These are phyloP conservation scores for Allantophomopsis cytisporea DNA, from an alignment of 2,329 filamentous ascomycete species.

Conservation along the genomic window DNA sequence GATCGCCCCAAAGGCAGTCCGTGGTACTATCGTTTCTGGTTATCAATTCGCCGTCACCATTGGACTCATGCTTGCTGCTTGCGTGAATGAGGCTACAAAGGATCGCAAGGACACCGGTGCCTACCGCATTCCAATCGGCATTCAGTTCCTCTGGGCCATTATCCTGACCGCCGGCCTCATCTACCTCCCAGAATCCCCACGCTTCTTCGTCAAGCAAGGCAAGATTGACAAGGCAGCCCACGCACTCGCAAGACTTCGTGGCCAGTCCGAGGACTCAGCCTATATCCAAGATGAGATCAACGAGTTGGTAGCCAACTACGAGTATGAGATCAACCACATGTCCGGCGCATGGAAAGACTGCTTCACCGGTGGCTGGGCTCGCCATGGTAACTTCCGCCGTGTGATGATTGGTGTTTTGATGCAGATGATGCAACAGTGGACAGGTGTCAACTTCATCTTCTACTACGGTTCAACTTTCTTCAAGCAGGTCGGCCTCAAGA, in stretches of 20 bases:
- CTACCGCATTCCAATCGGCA: slow-evolving; percentile 68
- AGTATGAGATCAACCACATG: slow-evolving; percentile 60
- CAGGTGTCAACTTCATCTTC: slow-evolving; percentile 80
- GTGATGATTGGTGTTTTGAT: slow-evolving; percentile 61
- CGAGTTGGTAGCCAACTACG: slow-evolving; percentile 78
- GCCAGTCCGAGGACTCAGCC: slow-evolving; percentile 56
- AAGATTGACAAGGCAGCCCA: slow-evolving; percentile 47
- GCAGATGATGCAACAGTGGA: slow-evolving; percentile 69
- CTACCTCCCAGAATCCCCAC: slow-evolving; percentile 70
- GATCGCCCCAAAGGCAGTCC: slow-evolving; percentile 50
- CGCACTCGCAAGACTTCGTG: slow-evolving; percentile 54
- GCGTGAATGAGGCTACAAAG: slow-evolving; percentile 59
- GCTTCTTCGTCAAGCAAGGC: slow-evolving; percentile 71
- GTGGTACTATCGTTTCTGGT: slow-evolving; percentile 59
- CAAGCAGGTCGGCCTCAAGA: slow-evolving; percentile 44
- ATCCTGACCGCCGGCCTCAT: slow-evolving; percentile 60
- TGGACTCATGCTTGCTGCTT: slow-evolving; percentile 61
- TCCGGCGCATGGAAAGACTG: slow-evolving; percentile 55
- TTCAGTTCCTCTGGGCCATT: slow-evolving; percentile 71
- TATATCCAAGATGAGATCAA: slow-evolving; percentile 66
- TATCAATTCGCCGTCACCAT: slow-evolving; percentile 78
- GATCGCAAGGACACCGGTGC: slow-evolving; percentile 44
- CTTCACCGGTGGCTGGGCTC: slow-evolving; percentile 46
- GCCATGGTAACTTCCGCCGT: slow-evolving; percentile 55
- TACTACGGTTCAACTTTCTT: slow-evolving; percentile 78